Conservation (phyloP, 352 stramenopile species). For the Pythium oligandrum region DNA sequence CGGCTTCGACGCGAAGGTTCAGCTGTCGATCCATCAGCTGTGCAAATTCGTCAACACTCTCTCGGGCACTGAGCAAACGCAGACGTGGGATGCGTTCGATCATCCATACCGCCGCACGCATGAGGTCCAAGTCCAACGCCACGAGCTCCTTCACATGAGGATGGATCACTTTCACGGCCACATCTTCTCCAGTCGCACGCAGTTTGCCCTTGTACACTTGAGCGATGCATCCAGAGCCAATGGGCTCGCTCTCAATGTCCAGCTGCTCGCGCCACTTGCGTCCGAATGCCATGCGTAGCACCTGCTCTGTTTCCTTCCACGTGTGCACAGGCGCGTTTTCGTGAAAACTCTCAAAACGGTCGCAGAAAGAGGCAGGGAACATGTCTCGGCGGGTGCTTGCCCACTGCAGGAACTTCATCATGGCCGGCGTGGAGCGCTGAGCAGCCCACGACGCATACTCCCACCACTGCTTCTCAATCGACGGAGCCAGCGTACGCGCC, state of each 20-base stretch:
- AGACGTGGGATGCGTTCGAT: slow-evolving; percentile 63
- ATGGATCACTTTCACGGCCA: slow-evolving; percentile 93
- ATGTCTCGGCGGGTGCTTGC: slow-evolving; percentile 92
- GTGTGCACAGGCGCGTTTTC: slow-evolving; percentile 83
- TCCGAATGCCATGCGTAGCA: slow-evolving; percentile 83
- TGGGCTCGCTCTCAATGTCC: slow-evolving; percentile 50
- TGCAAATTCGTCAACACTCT: slow-evolving; percentile 85
- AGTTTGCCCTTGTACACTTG: slow-evolving; percentile 92
- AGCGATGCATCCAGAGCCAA: slow-evolving; percentile 92
- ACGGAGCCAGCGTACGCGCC: slow-evolving; percentile 16
- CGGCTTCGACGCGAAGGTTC: slow-evolving; percentile 87
- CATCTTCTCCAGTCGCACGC: slow-evolving; percentile 43
- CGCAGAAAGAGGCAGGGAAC: slow-evolving; percentile 88
- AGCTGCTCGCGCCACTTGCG: slow-evolving; percentile 63
- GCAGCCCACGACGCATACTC: slow-evolving; percentile 52
- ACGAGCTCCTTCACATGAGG: slow-evolving; percentile 86
- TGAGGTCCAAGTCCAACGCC: slow-evolving; percentile 84
- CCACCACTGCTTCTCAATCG: slow-evolving; percentile 61
- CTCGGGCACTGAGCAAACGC: slow-evolving; percentile 59
- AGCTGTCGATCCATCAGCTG: slow-evolving; percentile 88
- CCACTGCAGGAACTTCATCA: slow-evolving; percentile 97
- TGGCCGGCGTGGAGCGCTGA: slow-evolving; percentile 76
- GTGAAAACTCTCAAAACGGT: slow-evolving; percentile 89
- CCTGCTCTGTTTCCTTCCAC: slow-evolving; percentile 82
- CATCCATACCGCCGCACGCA: slow-evolving; percentile 55